Evolutionary conservation across 345 rosid genomes (phyloP), one percentile per base, ranked within the genome.

Genomic region (Salix koriyanagi): DNA sequence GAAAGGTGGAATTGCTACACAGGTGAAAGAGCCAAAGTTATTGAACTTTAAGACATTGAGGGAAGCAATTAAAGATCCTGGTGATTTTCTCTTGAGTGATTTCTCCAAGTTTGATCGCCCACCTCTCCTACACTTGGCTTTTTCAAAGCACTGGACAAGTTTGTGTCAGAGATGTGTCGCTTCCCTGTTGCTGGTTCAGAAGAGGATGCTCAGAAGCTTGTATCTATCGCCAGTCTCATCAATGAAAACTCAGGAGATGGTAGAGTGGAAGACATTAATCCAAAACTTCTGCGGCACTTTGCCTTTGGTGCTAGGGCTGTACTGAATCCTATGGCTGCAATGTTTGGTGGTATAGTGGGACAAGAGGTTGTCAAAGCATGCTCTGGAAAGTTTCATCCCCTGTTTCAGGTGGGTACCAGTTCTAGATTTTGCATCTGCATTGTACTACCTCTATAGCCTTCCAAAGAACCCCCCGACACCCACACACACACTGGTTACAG

Each of bases 301-400:
- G 91, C 98, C 71, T 96, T 88, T 76, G 99, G 99, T 81, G 90
- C 99, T 60, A 89, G 90, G 89, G 99, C 99, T 69, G 95, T 96
- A 61, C 81, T 96, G 56, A 96, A 96, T 86, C 99, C 99, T 48
- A 96, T 96, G 98, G 99, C 98, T 78, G 98, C 99, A 52, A 93
- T 96, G 97, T 96, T 96, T 83, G 99, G 99, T 69, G 99, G 99
- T 60, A 85, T 96, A 75, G 98, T 96, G 69, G 99, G 98, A 66
- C 99, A 96, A 83, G 99, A 96, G 78, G 93, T 94, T 90, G 92
- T 96, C 48, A 96, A 96, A 85, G 99, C 99, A 66, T 96, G 99
- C 86, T 92, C 99, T 75, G 97, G 97, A 74, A 96, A 96, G 84
- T 96, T 96, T 65, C 99, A 96, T 84, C 99, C 99, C 23, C 92